phyloP scores from a whole-genome alignment of 2,329 filamentous ascomycete species.

The Lachnellula occidentalis region DNA sequence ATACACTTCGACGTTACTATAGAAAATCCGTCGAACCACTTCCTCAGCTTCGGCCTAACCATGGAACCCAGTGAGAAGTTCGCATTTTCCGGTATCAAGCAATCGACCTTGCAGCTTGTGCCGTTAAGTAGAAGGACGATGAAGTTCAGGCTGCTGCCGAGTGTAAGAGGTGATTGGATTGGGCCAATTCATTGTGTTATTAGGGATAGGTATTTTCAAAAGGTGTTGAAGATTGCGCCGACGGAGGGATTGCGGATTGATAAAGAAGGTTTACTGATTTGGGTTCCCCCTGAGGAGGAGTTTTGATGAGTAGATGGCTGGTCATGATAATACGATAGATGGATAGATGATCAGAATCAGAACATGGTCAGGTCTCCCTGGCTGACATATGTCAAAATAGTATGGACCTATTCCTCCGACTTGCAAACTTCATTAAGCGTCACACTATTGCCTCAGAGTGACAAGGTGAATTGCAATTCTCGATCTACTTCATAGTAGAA shows the following conservation, averaged over 20 bases:
- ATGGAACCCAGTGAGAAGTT: conserved; percentile 94
- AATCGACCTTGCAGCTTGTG: conserved; percentile 71
- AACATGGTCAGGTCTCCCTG: too few relatives aligned
- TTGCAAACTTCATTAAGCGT: too few relatives aligned
- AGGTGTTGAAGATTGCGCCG: conserved; percentile 74
- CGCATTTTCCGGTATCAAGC: conserved; percentile 85
- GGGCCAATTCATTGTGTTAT: conserved; percentile 65
- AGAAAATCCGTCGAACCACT: conserved; percentile 92
- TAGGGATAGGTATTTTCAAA: conserved; percentile 88
- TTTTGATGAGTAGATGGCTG: not conserved
- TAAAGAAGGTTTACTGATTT: conserved; percentile 59
- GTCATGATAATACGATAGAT: not conserved
- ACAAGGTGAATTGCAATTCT: too few relatives aligned
- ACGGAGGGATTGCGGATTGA: conserved; percentile 65
- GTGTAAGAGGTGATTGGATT: conserved; percentile 62
- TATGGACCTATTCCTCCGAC: too few relatives aligned
- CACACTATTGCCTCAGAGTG: too few relatives aligned
- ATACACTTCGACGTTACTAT: conserved; percentile 60
- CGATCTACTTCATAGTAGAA: too few relatives aligned
- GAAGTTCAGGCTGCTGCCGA: conserved; percentile 69
- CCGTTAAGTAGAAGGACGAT: conserved; percentile 72
- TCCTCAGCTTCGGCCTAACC: conserved; percentile 82
- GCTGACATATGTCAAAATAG: too few relatives aligned
- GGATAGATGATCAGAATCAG: not conserved
- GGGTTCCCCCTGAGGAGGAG: conserved; percentile 45